phyloP scores from a whole-genome alignment of 2,329 filamentous ascomycete species.

The Fusarium odoratissimum region DNA sequence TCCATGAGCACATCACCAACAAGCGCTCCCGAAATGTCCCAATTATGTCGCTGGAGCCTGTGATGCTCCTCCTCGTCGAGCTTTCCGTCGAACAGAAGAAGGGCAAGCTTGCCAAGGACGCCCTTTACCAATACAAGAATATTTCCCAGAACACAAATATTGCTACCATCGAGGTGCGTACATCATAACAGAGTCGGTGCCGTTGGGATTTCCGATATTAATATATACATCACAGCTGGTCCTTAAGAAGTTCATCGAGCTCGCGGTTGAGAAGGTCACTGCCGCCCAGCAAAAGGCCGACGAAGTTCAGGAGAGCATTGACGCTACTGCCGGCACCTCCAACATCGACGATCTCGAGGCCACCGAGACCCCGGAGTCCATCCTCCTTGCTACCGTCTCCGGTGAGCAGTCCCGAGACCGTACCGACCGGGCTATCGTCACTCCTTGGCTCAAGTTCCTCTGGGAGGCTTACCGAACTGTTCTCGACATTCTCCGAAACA shows the following conservation, averaged over 20 bases:
- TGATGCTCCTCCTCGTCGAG: slow-evolving; percentile 98
- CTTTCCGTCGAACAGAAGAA: slow-evolving; percentile 97
- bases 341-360: slow-evolving; percentile 96
- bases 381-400: slow-evolving; percentile 96
- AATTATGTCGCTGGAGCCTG: slow-evolving; percentile 94
- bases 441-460: slow-evolving; percentile 98
- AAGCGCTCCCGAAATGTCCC: slow-evolving; percentile 98
- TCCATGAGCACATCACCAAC: slow-evolving; percentile 99
- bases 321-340: slow-evolving; percentile 71
- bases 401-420: slow-evolving; percentile 97
- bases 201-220: slow-evolving; percentile 30
- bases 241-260: slow-evolving; percentile 96
- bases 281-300: slow-evolving; percentile 96
- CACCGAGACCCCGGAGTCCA: slow-evolving; percentile 96
- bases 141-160: slow-evolving; percentile 99
- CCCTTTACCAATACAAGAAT: slow-evolving; percentile 99
- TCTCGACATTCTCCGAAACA: slow-evolving; percentile 98
- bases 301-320: slow-evolving; percentile 88
- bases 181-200: background rate
- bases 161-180: slow-evolving; percentile 88
- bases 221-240: slow-evolving; percentile 70
- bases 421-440: slow-evolving; percentile 97
- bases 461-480: slow-evolving; percentile 99
- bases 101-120: slow-evolving; percentile 98
- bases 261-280: slow-evolving; percentile 95